Conservation (phyloP, 441 rosid species). For the Viola pubescens region DNA sequence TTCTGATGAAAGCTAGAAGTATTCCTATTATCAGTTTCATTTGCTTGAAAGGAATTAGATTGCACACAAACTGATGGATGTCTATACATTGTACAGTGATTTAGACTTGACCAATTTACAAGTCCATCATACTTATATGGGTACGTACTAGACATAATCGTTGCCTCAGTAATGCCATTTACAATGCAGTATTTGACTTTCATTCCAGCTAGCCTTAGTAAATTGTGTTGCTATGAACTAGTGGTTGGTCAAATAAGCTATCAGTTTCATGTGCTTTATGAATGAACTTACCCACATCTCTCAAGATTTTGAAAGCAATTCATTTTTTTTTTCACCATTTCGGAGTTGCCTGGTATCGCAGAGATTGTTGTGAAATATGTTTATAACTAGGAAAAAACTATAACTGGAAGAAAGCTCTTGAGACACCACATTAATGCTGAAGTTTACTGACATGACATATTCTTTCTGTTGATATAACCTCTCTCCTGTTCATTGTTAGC, state of each 20-base stretch:
- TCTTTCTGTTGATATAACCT: slow-evolving; percentile 1
- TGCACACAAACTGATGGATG: slow-evolving; percentile 1
- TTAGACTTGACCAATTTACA: not conserved
- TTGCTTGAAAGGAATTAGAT: slow-evolving; percentile 5
- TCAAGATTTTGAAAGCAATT: slow-evolving; percentile 2
- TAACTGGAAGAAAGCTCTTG: not conserved
- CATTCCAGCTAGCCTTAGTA: not conserved
- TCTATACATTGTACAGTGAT: not conserved
- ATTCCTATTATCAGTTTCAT: slow-evolving; percentile 3
- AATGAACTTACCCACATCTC: not conserved
- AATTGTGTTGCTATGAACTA: not conserved
- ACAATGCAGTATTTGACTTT: not conserved
- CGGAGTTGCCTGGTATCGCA: not conserved
- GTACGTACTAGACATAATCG: too few species aligned
- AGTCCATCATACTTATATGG: not conserved
- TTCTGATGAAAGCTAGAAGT: too few species aligned
- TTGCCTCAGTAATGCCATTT: too few species aligned
- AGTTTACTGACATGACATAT: not conserved
- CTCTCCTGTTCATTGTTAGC: slow-evolving; percentile 20
- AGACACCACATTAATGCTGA: not conserved
- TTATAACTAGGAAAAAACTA: not conserved
- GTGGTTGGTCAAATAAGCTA: not conserved
- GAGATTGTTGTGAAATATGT: not conserved
- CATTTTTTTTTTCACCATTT: not conserved
- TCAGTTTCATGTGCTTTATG: not conserved